Evolutionary conservation across 352 stramenopile species (phyloP).

Genomic region (Bremia lactucae): DNA sequence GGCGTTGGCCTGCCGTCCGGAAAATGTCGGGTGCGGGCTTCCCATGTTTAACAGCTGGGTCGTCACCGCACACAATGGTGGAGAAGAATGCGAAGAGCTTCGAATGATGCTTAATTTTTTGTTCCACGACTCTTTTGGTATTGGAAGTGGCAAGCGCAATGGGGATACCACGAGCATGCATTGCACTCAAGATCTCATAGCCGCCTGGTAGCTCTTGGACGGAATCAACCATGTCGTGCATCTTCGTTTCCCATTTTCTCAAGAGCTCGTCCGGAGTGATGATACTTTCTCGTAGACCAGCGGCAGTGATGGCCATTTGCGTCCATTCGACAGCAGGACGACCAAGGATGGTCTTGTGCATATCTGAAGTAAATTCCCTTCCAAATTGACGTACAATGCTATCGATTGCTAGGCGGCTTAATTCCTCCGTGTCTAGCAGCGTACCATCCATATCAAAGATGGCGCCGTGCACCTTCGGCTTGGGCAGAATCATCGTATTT

Average conservation of each 20-base stretch:
- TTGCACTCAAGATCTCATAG: slow-evolving; percentile 29
- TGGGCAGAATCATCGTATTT: not conserved
- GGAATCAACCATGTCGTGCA: slow-evolving; percentile 44
- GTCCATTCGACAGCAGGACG: slow-evolving; percentile 61
- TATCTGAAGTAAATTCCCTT: slow-evolving; percentile 40
- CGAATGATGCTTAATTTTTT: slow-evolving; percentile 51
- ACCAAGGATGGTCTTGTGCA: slow-evolving; percentile 71
- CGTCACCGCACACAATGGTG: slow-evolving; percentile 69
- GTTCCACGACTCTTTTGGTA: slow-evolving; percentile 42
- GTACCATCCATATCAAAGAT: slow-evolving; percentile 84
- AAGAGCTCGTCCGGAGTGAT: slow-evolving; percentile 49
- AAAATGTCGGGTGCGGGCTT: slow-evolving; percentile 82
- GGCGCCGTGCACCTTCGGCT: slow-evolving; percentile 25
- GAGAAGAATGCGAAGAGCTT: slow-evolving; percentile 71
- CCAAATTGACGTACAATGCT: slow-evolving; percentile 42
- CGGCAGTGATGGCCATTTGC: slow-evolving; percentile 43
- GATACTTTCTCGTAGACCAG: slow-evolving; percentile 22
- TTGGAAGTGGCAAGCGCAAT: slow-evolving; percentile 70
- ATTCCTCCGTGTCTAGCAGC: slow-evolving; percentile 67
- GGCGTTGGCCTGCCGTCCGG: slow-evolving; percentile 39
- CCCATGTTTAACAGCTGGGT: slow-evolving; percentile 48
- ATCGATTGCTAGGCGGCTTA: slow-evolving; percentile 53
- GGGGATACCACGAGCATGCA: slow-evolving; percentile 44
- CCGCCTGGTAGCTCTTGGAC: slow-evolving; percentile 46
- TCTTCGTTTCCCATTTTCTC: slow-evolving; percentile 46